Evolutionary conservation across 2,329 filamentous ascomycete genomes (phyloP).

Genomic region (Arthroderma sp.): DNA sequence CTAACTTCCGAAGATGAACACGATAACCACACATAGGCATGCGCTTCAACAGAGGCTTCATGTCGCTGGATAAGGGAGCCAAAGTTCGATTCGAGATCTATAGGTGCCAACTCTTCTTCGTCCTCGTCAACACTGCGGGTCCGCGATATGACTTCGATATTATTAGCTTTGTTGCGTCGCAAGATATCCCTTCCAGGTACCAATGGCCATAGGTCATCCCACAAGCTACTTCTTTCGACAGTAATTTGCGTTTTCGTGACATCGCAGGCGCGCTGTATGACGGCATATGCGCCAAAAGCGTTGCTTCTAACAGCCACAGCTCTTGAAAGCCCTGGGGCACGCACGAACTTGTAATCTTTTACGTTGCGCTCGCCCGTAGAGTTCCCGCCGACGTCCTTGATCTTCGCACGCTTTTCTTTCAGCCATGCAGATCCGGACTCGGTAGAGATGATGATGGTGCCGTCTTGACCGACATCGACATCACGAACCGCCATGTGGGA

Average conservation of each 20-base stretch:
- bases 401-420: constrained; percentile 67
- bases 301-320: constrained; percentile 77
- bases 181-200: constrained; percentile 32
- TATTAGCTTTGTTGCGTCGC: too few relatives aligned
- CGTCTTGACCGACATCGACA: constrained; percentile 79
- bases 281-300: constrained; percentile 77
- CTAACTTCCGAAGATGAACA: constrained; percentile 53
- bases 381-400: constrained; percentile 50
- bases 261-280: constrained; percentile 70
- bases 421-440: constrained; percentile 88
- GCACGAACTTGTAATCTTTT: constrained; percentile 91
- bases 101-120: not conserved
- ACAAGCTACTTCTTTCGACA: constrained; percentile 54
- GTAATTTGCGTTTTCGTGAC: constrained; percentile 60
- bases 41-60: too few relatives aligned
- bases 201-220: constrained; percentile 59
- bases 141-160: too few relatives aligned
- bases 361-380: constrained; percentile 43
- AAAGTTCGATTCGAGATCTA: constrained; percentile 16
- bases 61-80: constrained; percentile 6
- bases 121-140: too few relatives aligned
- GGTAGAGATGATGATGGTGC: constrained; percentile 87
- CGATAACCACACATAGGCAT: constrained; percentile 23
- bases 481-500: constrained; percentile 72
- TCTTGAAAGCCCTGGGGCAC: constrained; percentile 75